A percentile compares a stretch with the other conserved stretches of the same genome.
Evolutionary conservation across 108 stramenopile species (phyloP).

Genomic region (Nitzschia putrida): DNA sequence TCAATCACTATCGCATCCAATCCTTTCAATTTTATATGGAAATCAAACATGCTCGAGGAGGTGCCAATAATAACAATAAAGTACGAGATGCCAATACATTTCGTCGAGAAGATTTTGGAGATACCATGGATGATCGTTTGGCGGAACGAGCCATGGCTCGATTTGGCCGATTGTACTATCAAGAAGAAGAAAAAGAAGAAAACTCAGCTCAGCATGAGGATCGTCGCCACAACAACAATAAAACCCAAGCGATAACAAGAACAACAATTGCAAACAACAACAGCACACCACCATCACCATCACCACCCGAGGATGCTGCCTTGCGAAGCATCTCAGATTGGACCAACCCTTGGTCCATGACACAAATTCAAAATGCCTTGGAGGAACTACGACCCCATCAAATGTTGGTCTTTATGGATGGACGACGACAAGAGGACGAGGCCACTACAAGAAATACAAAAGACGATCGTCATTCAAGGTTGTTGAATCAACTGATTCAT

Average conservation of each 20-base stretch:
- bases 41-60: slow-evolving; percentile 15
- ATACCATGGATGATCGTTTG: neutral
- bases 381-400: slow-evolving; percentile 14
- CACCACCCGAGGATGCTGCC: neutral
- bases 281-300: neutral
- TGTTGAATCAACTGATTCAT: neutral
- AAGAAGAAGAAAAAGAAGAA: too few species aligned
- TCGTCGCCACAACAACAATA: too few species aligned
- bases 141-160: neutral
- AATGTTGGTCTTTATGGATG: slow-evolving; percentile 15
- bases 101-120: neutral
- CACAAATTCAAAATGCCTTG: slow-evolving; percentile 1
- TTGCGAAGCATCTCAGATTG: neutral
- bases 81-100: slow-evolving; percentile 9
- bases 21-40: slow-evolving; percentile 14
- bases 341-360: slow-evolving; percentile 10
- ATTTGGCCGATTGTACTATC: neutral
- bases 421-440: too few species aligned
- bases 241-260: too few species aligned
- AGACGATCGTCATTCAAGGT: neutral
- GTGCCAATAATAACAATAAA: slow-evolving; percentile 10
- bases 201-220: too few species aligned
- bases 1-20: slow-evolving; percentile 18
- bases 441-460: too few species aligned
- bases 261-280: slow-evolving; percentile 5